Conservation (phyloP, 139 green algal genomes). For the Gonium pectorale region DNA sequence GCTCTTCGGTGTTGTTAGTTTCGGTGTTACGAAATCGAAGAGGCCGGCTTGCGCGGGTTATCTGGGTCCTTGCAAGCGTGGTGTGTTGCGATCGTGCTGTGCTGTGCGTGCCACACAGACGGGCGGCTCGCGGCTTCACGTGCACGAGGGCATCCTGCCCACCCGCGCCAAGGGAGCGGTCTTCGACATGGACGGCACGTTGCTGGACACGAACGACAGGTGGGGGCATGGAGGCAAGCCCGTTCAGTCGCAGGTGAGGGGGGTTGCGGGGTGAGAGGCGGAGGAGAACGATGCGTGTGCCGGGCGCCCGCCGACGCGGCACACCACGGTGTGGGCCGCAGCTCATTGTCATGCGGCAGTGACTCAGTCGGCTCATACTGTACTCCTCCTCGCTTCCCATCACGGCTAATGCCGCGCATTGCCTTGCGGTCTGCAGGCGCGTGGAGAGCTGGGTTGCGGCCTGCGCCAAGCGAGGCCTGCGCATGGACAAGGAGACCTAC, state of each 20-base stretch:
- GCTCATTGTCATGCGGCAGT: too few relatives aligned
- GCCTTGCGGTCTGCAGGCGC: background rate
- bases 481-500: constrained; percentile 36
- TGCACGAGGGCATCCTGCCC: constrained; percentile 35
- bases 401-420: background rate
- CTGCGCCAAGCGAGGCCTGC: constrained; percentile 17
- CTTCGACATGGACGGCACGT: constrained; percentile 41
- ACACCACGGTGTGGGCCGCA: too few relatives aligned
- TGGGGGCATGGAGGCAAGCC: background rate
- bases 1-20: background rate
- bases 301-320: too few relatives aligned
- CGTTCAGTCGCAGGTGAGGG: background rate
- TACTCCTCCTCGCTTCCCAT: background rate
- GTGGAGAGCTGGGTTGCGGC: constrained; percentile 19
- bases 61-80: background rate
- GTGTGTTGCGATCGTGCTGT: background rate
- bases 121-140: background rate
- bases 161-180: background rate
- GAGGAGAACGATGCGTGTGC: background rate
- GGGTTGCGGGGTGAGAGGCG: background rate
- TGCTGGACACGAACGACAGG: constrained; percentile 42
- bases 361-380: too few relatives aligned
- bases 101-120: background rate
- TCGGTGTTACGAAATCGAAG: background rate
- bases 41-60: background rate